These are phyloP conservation scores for Starmerella floris DNA, from an alignment of 805 yeast species.

Conservation along the genomic window DNA sequence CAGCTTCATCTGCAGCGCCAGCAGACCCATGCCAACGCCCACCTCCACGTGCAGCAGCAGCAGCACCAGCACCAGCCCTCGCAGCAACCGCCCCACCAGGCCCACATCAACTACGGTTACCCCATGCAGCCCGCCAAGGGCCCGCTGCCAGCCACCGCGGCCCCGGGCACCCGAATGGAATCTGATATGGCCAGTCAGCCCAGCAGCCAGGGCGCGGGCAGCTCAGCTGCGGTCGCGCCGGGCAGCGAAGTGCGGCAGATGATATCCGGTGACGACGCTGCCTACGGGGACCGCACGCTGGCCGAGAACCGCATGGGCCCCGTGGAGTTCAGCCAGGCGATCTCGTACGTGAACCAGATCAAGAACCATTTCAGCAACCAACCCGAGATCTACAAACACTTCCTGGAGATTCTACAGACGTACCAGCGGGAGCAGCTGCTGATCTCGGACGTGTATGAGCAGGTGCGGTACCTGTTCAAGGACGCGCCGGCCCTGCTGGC, in stretches of 20 bases:
- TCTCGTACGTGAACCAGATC: constrained; percentile 88
- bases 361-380: constrained; percentile 85
- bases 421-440: constrained; percentile 94
- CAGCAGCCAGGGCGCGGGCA: constrained; percentile 23
- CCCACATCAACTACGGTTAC: neutral
- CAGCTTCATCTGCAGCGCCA: constrained; percentile 16
- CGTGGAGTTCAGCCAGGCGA: constrained; percentile 94
- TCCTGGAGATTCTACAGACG: constrained; percentile 87
- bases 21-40: constrained; percentile 20
- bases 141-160: no score
- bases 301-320: constrained; percentile 37
- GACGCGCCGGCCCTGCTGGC: constrained; percentile 90
- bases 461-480: constrained; percentile 75
- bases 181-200: constrained; percentile 31
- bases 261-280: neutral
- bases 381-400: constrained; percentile 91
- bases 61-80: constrained; percentile 17
- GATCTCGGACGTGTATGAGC: constrained; percentile 87
- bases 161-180: constrained; percentile 18
- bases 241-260: neutral
- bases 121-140: no score
- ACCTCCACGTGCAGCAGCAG: constrained; percentile 18
- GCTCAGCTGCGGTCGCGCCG: constrained; percentile 13
- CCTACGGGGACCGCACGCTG: no score
- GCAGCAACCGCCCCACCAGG: neutral